Evolutionary conservation across 176 grass and related monocot genomes (phyloP).

Genomic region (Avena insularis): DNA sequence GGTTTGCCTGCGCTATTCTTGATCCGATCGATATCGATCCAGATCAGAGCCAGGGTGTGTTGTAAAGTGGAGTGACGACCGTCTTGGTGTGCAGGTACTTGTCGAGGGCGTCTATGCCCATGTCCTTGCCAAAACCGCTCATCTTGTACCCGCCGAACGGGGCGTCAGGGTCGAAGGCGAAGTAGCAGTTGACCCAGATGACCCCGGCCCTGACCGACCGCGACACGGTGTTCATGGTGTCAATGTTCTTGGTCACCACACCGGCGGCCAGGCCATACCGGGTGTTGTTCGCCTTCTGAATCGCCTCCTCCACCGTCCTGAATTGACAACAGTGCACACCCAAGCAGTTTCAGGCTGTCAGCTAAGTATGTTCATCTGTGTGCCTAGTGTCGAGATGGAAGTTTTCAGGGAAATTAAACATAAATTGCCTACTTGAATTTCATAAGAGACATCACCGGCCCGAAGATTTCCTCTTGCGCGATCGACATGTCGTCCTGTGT

Average conservation of each 20-base stretch:
- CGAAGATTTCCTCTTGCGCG: constrained; percentile 75
- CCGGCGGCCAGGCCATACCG: constrained; percentile 77
- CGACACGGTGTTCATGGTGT: constrained; percentile 60
- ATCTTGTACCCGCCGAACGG: constrained; percentile 86
- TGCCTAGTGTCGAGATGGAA: not conserved
- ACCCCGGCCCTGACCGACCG: constrained; percentile 63
- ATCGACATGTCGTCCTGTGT: constrained; percentile 70
- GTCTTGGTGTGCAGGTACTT: constrained; percentile 81
- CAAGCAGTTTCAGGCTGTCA: constrained; percentile 13
- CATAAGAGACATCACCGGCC: constrained; percentile 73
- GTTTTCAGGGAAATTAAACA: constrained; percentile 1
- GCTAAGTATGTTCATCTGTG: not conserved
- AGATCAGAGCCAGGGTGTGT: constrained; percentile 76
- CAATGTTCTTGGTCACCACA: constrained; percentile 75
- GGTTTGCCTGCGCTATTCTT: not conserved
- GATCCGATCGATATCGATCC: constrained; percentile 8
- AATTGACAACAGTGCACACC: not conserved
- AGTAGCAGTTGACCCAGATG: constrained; percentile 86
- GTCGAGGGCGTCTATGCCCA: constrained; percentile 74
- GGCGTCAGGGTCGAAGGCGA: constrained; percentile 54
- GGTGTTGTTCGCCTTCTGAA: constrained; percentile 79
- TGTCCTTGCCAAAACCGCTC: constrained; percentile 84
- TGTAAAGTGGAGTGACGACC: constrained; percentile 68
- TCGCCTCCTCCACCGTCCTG: constrained; percentile 81
- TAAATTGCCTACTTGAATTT: constrained; percentile 66